Evolutionary conservation across 2,329 filamentous ascomycete genomes (phyloP).

Genomic region (Sporothrix mexicana): DNA sequence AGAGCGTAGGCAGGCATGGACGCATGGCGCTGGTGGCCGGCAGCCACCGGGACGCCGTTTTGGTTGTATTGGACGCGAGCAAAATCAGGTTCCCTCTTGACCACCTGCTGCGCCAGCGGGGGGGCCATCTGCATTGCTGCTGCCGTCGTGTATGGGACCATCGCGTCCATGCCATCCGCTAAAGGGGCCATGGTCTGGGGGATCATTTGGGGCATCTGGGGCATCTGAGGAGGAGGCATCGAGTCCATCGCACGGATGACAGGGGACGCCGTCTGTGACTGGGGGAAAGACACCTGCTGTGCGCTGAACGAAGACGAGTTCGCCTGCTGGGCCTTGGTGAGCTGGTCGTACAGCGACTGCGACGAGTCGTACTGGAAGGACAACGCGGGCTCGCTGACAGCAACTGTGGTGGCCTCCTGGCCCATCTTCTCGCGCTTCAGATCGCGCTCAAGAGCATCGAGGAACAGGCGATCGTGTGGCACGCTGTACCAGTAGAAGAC

Average conservation of each 20-base stretch:
- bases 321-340: slow-evolving; percentile 98
- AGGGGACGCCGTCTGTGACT: slow-evolving; percentile 84
- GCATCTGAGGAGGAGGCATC: slow-evolving; percentile 78
- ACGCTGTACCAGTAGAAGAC: slow-evolving; percentile 99
- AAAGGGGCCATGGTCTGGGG: slow-evolving; percentile 60
- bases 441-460: slow-evolving; percentile 95
- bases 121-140: slow-evolving; percentile 73
- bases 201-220: slow-evolving; percentile 59
- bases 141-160: slow-evolving; percentile 63
- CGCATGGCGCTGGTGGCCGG: slow-evolving; percentile 87
- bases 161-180: slow-evolving; percentile 71
- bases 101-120: slow-evolving; percentile 70
- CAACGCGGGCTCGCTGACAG: slow-evolving; percentile 93
- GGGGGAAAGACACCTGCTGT: slow-evolving; percentile 70
- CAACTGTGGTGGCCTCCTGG: slow-evolving; percentile 95
- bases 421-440: slow-evolving; percentile 99
- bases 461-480: slow-evolving; percentile 93
- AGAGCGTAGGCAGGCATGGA: slow-evolving; percentile 97
- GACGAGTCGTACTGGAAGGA: slow-evolving; percentile 99
- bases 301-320: slow-evolving; percentile 96
- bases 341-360: slow-evolving; percentile 97
- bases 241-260: slow-evolving; percentile 89
- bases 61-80: slow-evolving; percentile 86
- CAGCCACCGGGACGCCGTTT: slow-evolving; percentile 82
- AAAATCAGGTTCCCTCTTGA: slow-evolving; percentile 91